phyloP scores from a whole-genome alignment of 768 basidiomycete genomes.

The Suillus discolor region DNA sequence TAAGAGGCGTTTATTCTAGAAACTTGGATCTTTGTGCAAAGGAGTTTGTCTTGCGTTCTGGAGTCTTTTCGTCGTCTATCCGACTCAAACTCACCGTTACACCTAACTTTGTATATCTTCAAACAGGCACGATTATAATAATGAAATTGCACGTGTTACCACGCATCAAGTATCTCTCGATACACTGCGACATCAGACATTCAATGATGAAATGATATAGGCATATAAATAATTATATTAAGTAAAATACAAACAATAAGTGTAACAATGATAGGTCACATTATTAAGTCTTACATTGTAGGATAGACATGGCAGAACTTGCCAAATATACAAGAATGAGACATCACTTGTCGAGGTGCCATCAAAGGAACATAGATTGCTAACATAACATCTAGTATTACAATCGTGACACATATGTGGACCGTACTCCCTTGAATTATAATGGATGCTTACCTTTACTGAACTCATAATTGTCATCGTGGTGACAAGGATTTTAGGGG shows the following conservation, averaged over 20 bases:
- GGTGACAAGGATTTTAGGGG: not conserved
- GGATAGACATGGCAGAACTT: not conserved
- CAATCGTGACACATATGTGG: not conserved
- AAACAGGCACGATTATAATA: not conserved
- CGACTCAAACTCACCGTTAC: constrained; percentile 1
- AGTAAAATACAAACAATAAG: too few relatives aligned
- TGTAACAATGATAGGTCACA: not conserved
- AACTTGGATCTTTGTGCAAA: not conserved
- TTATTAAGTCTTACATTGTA: not conserved
- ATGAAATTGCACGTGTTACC: constrained; percentile 10
- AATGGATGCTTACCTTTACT: not conserved
- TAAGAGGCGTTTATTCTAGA: too few relatives aligned
- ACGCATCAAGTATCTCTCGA: constrained; percentile 10
- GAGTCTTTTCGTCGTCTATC: constrained; percentile 6
- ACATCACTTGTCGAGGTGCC: too few relatives aligned
- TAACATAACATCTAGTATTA: not conserved
- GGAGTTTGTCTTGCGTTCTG: constrained; percentile 7
- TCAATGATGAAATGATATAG: not conserved
- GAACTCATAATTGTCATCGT: constrained; percentile 1
- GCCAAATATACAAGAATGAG: not conserved
- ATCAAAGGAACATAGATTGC: not conserved
- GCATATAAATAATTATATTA: not conserved
- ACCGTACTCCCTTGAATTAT: not conserved
- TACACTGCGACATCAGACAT: constrained; percentile 5
- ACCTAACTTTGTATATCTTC: not conserved